Evolutionary conservation across 2,329 filamentous ascomycete species (phyloP).

Genomic region (Fusarium chuoi): DNA sequence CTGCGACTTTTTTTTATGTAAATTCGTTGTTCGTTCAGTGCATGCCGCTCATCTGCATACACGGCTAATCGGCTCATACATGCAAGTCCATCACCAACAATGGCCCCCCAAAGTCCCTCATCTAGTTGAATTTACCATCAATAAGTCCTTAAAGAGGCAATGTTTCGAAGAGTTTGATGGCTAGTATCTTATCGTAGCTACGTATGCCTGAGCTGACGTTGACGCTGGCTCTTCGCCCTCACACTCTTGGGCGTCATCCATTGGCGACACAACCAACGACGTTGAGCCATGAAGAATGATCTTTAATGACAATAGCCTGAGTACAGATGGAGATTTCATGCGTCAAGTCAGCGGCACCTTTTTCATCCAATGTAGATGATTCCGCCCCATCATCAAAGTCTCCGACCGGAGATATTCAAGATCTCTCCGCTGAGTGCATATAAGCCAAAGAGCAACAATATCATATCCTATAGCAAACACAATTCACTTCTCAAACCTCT

Average conservation of each 20-base stretch:
- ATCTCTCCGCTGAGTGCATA: constrained; percentile 24
- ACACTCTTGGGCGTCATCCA: not conserved
- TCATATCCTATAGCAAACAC: not conserved
- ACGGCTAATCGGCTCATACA: not conserved
- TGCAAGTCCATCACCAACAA: not conserved
- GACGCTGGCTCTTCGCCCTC: not conserved
- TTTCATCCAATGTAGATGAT: not conserved
- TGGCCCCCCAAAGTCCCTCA: too few species aligned
- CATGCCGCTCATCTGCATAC: too few species aligned
- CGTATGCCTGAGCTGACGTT: too few species aligned
- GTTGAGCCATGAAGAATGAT: not conserved
- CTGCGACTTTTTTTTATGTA: too few species aligned
- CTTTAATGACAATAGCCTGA: fast-evolving
- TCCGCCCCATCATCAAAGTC: constrained; percentile 25
- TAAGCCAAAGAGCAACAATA: not conserved
- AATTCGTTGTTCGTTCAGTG: not conserved
- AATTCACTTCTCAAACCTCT: too few species aligned
- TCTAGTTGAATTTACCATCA: not conserved
- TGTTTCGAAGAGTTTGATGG: fast-evolving
- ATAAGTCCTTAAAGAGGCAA: fast-evolving
- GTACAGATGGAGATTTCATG: not conserved
- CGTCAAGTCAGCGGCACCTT: not conserved
- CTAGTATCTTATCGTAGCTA: too few species aligned
- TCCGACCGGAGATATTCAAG: constrained; percentile 39
- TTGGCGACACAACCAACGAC: not conserved